A percentile compares a stretch with the other conserved stretches of the same genome.
These are phyloP conservation scores for Ogataea naganishii DNA, from an alignment of 805 yeast species.

Conservation along the genomic window DNA sequence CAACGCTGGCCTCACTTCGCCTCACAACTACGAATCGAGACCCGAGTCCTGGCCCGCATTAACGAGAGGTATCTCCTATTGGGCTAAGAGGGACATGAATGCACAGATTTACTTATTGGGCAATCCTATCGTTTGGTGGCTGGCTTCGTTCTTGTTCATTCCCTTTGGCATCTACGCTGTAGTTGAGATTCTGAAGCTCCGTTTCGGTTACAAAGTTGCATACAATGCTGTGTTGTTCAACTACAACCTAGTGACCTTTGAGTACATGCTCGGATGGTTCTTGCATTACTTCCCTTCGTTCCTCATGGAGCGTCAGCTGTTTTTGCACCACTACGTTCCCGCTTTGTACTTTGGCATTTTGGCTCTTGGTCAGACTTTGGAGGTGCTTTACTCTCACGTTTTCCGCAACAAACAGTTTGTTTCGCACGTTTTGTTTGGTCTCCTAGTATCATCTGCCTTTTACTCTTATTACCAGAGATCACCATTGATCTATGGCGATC, in stretches of 20 bases:
- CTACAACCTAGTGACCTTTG: conserved; percentile 55
- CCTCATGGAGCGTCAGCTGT: conserved; percentile 27
- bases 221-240: conserved; percentile 47
- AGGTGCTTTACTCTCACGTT: conserved; percentile 19
- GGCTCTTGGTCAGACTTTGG: conserved; percentile 24
- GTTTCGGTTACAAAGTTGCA: conserved; percentile 38
- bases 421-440: conserved; percentile 35
- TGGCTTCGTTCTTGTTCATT: conserved; percentile 43
- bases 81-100: conserved; percentile 47
- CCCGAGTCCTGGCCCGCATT: conserved; percentile 73
- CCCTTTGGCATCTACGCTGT: conserved; percentile 41
- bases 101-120: conserved; percentile 63
- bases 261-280: conserved; percentile 47
- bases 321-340: conserved; percentile 40
- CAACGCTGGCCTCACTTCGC: conserved; percentile 58
- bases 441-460: conserved; percentile 40
- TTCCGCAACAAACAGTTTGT: conserved; percentile 30
- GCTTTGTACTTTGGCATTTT: conserved; percentile 39
- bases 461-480: conserved; percentile 53
- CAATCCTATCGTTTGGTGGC: conserved; percentile 78
- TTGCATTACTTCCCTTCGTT: conserved; percentile 52
- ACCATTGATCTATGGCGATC: conserved; percentile 68
- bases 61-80: conserved; percentile 72
- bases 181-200: conserved; percentile 52
- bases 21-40: conserved; percentile 63